phyloP scores from a whole-genome alignment of 192 early-diverging fungal genomes.

The Mortierella claussenii region DNA sequence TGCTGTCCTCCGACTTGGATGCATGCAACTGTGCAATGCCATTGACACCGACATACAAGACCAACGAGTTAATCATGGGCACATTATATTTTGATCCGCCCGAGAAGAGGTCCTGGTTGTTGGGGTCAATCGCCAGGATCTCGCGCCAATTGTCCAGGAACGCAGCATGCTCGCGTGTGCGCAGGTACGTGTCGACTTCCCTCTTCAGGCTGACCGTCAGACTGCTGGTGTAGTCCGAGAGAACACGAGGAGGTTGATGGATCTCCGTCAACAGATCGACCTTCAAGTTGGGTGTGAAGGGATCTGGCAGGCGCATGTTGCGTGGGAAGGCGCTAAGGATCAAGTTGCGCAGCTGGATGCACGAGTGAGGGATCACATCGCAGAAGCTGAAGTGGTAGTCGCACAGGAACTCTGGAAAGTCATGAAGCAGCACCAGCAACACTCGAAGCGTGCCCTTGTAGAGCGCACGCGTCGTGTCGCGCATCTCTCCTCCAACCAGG shows the following conservation, averaged over 20 bases:
- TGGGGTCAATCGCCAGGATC: slow-evolving; percentile 59
- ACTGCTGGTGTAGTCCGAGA: slow-evolving; percentile 83
- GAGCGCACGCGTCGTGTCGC: slow-evolving; percentile 79
- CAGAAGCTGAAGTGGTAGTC: slow-evolving; percentile 92
- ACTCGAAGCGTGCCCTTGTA: slow-evolving; percentile 93
- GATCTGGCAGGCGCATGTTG: slow-evolving; percentile 95
- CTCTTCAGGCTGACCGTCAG: slow-evolving; percentile 74
- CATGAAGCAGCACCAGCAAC: slow-evolving; percentile 91
- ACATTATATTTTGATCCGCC: slow-evolving; percentile 76
- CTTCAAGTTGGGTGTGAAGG: slow-evolving; percentile 94
- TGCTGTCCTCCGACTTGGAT: slow-evolving; percentile 39
- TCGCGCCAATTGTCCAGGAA: slow-evolving; percentile 71
- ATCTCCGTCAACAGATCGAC: slow-evolving; percentile 93
- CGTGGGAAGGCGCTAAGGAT: slow-evolving; percentile 97
- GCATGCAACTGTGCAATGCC: slow-evolving; percentile 69
- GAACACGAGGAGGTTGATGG: slow-evolving; percentile 82
- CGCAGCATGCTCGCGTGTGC: slow-evolving; percentile 60
- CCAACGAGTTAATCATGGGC: slow-evolving; percentile 85
- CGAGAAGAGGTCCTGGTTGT: slow-evolving; percentile 46
- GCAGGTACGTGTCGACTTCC: slow-evolving; percentile 80
- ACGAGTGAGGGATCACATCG: slow-evolving; percentile 89
- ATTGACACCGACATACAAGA: slow-evolving; percentile 86
- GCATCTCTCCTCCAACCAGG: slow-evolving; percentile 75
- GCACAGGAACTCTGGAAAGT: slow-evolving; percentile 97
- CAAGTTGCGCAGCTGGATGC: slow-evolving; percentile 95